These are phyloP conservation scores for Aspergillus pseudotamarii DNA, from an alignment of 2,329 filamentous ascomycete species.

Conservation along the genomic window DNA sequence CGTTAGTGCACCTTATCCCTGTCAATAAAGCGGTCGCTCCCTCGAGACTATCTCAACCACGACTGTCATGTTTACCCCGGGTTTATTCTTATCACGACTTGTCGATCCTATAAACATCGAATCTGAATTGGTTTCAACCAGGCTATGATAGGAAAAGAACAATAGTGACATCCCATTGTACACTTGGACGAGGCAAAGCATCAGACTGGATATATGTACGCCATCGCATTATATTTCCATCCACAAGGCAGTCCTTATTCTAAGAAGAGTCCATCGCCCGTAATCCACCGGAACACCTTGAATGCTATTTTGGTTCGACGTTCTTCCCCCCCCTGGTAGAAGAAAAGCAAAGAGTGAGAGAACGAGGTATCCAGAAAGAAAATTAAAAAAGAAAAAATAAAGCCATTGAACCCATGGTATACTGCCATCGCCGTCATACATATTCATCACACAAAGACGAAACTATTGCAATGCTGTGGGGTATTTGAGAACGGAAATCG, in stretches of 20 bases:
- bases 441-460: conserved; percentile 3
- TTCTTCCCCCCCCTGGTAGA: not conserved
- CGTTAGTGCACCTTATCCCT: no score
- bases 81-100: no score
- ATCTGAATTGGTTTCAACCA: no score
- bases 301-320: not conserved
- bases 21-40: no score
- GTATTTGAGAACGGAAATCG: conserved; percentile 1
- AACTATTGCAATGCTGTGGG: not conserved
- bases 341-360: not conserved
- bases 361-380: conserved; percentile 3
- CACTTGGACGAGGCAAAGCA: not conserved
- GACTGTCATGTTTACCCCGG: no score
- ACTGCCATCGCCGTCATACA: conserved; percentile 1
- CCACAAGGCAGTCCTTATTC: not conserved
- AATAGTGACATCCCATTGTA: no score
- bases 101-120: no score
- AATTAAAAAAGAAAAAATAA: not conserved
- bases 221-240: not conserved
- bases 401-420: not conserved
- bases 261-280: not conserved
- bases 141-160: no score
- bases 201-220: not conserved
- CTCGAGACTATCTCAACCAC: no score
- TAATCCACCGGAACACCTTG: not conserved